A percentile compares a stretch with the other conserved stretches of the same genome.
Evolutionary conservation across 345 rosid genomes (phyloP).

Genomic region (Stellera chamaejasme): DNA sequence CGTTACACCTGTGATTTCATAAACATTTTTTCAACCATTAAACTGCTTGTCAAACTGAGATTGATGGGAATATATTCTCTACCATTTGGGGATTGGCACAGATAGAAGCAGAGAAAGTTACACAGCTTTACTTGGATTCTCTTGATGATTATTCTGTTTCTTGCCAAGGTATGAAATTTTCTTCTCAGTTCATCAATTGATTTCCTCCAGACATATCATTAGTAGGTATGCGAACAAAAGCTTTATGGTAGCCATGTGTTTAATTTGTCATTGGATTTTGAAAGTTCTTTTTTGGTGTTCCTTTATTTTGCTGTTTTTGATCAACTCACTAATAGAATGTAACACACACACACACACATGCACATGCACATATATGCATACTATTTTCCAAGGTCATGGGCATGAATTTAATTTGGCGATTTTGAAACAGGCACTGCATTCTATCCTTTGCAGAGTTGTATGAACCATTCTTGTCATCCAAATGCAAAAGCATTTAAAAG

Average conservation of each 20-base stretch:
- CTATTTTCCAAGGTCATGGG: background rate
- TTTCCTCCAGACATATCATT: background rate
- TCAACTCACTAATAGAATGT: no score
- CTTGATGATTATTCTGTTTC: conserved; percentile 67
- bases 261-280: background rate
- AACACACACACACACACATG: no score
- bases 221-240: background rate
- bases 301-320: background rate
- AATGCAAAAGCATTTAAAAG: conserved; percentile 93
- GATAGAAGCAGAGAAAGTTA: conserved; percentile 56
- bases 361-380: no score
- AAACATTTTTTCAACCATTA: background rate
- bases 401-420: background rate
- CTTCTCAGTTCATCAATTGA: background rate
- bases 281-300: background rate
- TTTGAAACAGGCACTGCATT: conserved; percentile 71
- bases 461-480: conserved; percentile 91
- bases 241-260: no score
- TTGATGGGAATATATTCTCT: conserved; percentile 1
- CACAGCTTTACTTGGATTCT: conserved; percentile 59
- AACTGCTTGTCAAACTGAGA: conserved; percentile 3
- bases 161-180: conserved; percentile 55
- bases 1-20: background rate
- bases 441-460: conserved; percentile 87
- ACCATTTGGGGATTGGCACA: conserved; percentile 15